phyloP scores from a whole-genome alignment of 1,284 basidiomycete genomes.

The Cryptococcus hybrid region DNA sequence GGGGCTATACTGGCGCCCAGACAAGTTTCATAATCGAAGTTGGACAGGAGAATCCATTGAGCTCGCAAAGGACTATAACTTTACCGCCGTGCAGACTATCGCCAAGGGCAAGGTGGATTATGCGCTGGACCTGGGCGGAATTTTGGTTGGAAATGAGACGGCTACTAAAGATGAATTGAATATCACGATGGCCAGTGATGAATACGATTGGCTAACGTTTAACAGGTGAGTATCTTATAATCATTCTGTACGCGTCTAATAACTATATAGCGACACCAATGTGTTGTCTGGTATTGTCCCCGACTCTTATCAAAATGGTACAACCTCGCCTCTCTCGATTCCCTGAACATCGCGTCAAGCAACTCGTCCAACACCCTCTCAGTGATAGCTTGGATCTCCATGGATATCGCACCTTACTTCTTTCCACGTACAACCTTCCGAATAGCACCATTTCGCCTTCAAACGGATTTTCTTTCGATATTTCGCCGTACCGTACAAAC shows the following conservation, averaged over 20 bases:
- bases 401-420: slow-evolving; percentile 50
- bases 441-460: slow-evolving; percentile 41
- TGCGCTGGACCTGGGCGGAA: slow-evolving; percentile 26
- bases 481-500: slow-evolving; percentile 36
- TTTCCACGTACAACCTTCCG: slow-evolving; percentile 49
- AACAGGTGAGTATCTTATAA: slow-evolving; percentile 36
- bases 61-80: slow-evolving; percentile 17
- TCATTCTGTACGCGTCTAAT: not conserved
- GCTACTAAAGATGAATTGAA: slow-evolving; percentile 32
- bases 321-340: slow-evolving; percentile 38
- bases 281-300: slow-evolving; percentile 48
- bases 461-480: slow-evolving; percentile 29
- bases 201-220: slow-evolving; percentile 50
- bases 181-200: slow-evolving; percentile 34
- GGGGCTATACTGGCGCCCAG: slow-evolving; percentile 49
- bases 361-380: slow-evolving; percentile 35
- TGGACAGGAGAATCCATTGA: slow-evolving; percentile 38
- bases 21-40: slow-evolving; percentile 49
- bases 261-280: slow-evolving; percentile 26
- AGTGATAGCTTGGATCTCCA: slow-evolving; percentile 36
- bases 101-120: slow-evolving; percentile 30
- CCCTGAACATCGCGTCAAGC: slow-evolving; percentile 39
- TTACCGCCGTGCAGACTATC: slow-evolving; percentile 30
- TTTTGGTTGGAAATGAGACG: slow-evolving; percentile 33
- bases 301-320: slow-evolving; percentile 49